Evolutionary conservation across 148 eudicot genomes (phyloP).

Genomic region (Fallopia convolvulus): DNA sequence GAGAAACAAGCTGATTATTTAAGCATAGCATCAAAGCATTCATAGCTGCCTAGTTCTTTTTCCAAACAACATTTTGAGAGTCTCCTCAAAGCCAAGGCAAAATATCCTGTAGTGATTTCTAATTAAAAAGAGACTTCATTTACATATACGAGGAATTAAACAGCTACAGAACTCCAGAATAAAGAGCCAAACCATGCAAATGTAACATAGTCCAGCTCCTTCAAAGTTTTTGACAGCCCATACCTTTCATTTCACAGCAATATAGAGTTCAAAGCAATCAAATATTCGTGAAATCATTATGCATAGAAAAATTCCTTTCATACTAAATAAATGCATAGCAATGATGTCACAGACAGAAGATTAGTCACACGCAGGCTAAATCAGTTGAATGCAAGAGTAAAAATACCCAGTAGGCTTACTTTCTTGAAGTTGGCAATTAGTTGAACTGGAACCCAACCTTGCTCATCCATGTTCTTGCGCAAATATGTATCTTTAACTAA

Average conservation of each 20-base stretch:
- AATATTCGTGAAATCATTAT: background rate
- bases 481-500: conserved; percentile 66
- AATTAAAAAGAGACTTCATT: background rate
- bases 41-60: background rate
- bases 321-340: background rate
- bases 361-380: background rate
- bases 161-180: background rate
- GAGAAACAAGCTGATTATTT: background rate
- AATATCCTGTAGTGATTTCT: background rate
- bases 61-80: background rate
- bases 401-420: conserved; percentile 27
- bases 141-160: background rate
- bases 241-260: background rate
- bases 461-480: conserved; percentile 66
- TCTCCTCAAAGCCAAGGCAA: background rate
- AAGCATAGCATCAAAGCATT: background rate
- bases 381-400: background rate
- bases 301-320: background rate
- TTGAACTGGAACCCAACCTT: conserved; percentile 78
- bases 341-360: too few relatives aligned
- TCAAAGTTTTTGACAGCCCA: background rate
- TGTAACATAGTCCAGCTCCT: background rate
- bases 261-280: background rate
- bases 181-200: background rate
- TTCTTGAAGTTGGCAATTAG: conserved; percentile 63